Evolutionary conservation across 495 filamentous ascomycete genomes (phyloP).

Genomic region (Cudoniella acicularis): DNA sequence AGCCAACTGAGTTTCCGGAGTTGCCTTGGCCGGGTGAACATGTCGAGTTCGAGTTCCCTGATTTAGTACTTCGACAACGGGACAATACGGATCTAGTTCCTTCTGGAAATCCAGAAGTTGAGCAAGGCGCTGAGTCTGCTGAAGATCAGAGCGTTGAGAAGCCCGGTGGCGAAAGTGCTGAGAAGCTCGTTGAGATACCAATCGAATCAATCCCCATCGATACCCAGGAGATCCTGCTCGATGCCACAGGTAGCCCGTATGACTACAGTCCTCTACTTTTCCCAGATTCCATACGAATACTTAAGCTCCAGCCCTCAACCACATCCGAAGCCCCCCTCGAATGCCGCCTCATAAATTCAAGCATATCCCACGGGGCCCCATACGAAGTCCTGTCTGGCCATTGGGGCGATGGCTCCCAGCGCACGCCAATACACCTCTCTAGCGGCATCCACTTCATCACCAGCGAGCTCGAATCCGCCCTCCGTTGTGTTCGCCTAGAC

Average conservation of each 20-base stretch:
- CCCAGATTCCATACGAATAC: neutral
- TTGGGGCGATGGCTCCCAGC: neutral
- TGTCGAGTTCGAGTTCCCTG: neutral
- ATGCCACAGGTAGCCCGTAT: neutral
- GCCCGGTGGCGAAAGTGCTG: neutral
- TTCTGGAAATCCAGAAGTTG: neutral
- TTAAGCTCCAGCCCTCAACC: neutral
- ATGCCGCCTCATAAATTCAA: neutral
- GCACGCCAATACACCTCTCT: neutral
- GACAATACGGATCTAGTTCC: neutral
- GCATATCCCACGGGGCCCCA: neutral
- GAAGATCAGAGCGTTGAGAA: neutral
- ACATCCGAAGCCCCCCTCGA: neutral
- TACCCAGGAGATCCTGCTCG: neutral
- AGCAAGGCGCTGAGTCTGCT: neutral
- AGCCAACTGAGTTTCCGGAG: neutral
- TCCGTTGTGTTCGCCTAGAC: too few species aligned
- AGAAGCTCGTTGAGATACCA: neutral
- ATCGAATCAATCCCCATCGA: neutral
- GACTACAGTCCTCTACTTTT: neutral
- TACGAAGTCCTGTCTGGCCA: neutral
- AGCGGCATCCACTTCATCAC: too few species aligned
- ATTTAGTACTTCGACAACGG: neutral
- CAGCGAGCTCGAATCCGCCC: too few species aligned
- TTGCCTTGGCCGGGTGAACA: neutral